Base-by-base conservation (phyloP, 2,329 filamentous ascomycete genomes). In the Rutstroemia sp. region DNA sequence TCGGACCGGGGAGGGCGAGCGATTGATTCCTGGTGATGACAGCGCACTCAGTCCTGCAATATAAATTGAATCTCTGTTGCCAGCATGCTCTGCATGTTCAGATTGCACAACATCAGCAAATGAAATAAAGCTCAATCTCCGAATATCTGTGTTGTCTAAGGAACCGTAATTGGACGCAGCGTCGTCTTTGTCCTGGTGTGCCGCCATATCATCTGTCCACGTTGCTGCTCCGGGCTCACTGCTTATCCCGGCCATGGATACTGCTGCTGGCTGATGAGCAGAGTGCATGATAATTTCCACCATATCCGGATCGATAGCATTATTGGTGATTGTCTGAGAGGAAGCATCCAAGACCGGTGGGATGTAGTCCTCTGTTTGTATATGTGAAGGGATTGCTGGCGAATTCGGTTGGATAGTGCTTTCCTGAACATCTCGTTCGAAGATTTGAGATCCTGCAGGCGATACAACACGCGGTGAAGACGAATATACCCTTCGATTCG, bases 81-180 rank as follows among this genome's bases (percentile, higher is more conserved):
- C 77, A 37, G 76, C 75, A 59, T 79, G 75, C 57, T 84, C 80
- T 30, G 82, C 82, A 65, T 92, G 88, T 70, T 94, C 89, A 37
- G 86, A 81, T 69, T 95, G 90, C 42, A 97, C 90, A 9, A 97
- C 90, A 67, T 97, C 92, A 59, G 92, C 92, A 72, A 97, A 97
- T 7, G 91, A 96, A 69, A 97, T 95, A 74, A 97, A 97, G 70
- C 88, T 94, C 60, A 97, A 74, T 21, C 92, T 84, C 47, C 89
- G 85, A 17, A 95, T 82, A 66, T 96, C 92, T 48, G 82, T 79
- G 41, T 79, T 81, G 66, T 96, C 91, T 59, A 92, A 75, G 47
- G 86, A 83, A 34, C 86, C 89, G 70, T 92, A 92, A 68, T 84
- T 89, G 57, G 86, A 88, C 1, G 82, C 83, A 25, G 78, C 77